phyloP scores from a whole-genome alignment of 164 flowering plant genomes.

The Dillenia turbinata region DNA sequence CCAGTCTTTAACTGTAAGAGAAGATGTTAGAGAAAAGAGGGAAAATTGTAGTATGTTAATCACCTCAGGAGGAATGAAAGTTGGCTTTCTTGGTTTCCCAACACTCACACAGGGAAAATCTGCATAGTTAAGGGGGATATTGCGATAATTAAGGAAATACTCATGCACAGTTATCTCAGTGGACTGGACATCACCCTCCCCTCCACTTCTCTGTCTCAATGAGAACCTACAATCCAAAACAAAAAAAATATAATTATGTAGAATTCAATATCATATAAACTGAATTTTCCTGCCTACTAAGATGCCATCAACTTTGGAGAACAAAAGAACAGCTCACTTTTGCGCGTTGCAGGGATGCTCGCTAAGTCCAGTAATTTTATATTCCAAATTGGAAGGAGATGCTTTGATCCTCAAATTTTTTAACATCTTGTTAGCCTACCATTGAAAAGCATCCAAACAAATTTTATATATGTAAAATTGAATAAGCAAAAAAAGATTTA shows the following conservation, averaged over 20 bases:
- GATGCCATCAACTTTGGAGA: neutral
- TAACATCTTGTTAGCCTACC: conserved; percentile 65
- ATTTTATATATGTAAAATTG: neutral
- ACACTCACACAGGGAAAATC: conserved; percentile 59
- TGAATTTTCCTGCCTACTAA: no score
- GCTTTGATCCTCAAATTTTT: conserved; percentile 76
- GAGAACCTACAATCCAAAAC: conserved; percentile 35
- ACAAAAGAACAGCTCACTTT: conserved; percentile 28
- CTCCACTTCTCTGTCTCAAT: conserved; percentile 34
- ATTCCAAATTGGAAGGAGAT: conserved; percentile 50
- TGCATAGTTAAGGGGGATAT: conserved; percentile 28
- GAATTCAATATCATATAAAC: no score
- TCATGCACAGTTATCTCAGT: conserved; percentile 56
- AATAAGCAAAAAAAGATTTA: neutral
- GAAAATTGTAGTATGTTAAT: neutral
- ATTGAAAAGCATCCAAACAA: neutral
- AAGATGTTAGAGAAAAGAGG: neutral
- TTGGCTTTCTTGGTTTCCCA: conserved; percentile 66
- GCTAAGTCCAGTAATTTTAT: conserved; percentile 82
- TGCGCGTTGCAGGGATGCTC: conserved; percentile 62
- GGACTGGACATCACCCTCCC: conserved; percentile 21
- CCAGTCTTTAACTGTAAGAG: neutral
- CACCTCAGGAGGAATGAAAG: conserved; percentile 65
- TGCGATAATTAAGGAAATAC: conserved; percentile 45
- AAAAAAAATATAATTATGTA: no score